phyloP scores from a whole-genome alignment of 768 basidiomycete genomes.

The Amanita inopinata region DNA sequence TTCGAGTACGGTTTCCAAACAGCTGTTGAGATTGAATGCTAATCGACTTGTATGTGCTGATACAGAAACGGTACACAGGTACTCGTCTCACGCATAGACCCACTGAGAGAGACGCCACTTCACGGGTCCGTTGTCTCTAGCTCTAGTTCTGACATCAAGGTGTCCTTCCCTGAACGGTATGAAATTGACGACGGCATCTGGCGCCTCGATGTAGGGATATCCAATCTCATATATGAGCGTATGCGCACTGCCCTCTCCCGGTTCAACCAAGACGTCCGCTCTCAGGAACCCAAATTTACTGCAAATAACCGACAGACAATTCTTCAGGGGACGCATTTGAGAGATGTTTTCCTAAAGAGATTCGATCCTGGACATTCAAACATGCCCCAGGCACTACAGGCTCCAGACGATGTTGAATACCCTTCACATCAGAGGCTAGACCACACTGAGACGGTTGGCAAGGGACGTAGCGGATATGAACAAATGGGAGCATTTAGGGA shows the following conservation, averaged over 20 bases:
- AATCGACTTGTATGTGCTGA: too few relatives aligned
- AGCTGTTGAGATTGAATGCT: too few relatives aligned
- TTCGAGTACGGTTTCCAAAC: conserved; percentile 54
- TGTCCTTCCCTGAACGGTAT: conserved; percentile 44
- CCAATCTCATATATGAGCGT: conserved; percentile 54
- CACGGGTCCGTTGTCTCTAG: conserved; percentile 46
- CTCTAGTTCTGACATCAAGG: conserved; percentile 41
- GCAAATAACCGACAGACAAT: conserved; percentile 37
- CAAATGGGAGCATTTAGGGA: conserved; percentile 48
- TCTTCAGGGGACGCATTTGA: conserved; percentile 58
- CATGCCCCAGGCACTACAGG: conserved; percentile 25
- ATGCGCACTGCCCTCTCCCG: conserved; percentile 59
- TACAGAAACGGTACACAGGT: conserved; percentile 65
- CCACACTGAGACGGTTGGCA: conserved; percentile 16
- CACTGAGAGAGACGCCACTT: conserved; percentile 41
- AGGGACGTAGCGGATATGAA: conserved; percentile 8
- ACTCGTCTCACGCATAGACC: conserved; percentile 53
- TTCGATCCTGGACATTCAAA: conserved; percentile 31
- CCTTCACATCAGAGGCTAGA: conserved; percentile 28
- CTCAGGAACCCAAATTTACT: conserved; percentile 24
- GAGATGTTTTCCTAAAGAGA: conserved; percentile 58
- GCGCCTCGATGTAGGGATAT: conserved; percentile 64
- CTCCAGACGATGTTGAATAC: conserved; percentile 28
- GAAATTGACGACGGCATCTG: conserved; percentile 40
- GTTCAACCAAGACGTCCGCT: conserved; percentile 43